Evolutionary conservation across 2,329 filamentous ascomycete species (phyloP).

Genomic region (Talaromyces sp.): DNA sequence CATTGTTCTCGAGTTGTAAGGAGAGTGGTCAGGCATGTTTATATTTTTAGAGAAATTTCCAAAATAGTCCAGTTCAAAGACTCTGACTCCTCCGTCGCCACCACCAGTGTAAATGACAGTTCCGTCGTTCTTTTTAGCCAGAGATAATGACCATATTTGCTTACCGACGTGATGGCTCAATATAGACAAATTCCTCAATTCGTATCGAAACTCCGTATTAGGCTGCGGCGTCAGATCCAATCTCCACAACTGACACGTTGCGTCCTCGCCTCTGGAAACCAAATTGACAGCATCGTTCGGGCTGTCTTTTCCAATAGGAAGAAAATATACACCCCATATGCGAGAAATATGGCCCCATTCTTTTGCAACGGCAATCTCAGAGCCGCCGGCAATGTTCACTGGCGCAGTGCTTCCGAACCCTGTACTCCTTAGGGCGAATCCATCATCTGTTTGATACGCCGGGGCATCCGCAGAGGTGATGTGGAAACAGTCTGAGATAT

Average conservation of each 20-base stretch:
- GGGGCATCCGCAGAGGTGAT: conserved; percentile 25
- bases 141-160: conserved; percentile 76
- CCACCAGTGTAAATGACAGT: conserved; percentile 66
- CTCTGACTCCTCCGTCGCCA: conserved; percentile 66
- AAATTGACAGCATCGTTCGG: conserved; percentile 43
- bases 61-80: conserved; percentile 18
- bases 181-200: conserved; percentile 44
- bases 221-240: conserved; percentile 28
- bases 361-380: conserved; percentile 57
- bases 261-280: conserved; percentile 81
- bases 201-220: conserved; percentile 15
- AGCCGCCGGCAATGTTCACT: conserved; percentile 27
- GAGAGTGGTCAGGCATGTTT: conserved; percentile 7
- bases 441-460: conserved; percentile 31
- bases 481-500: conserved; percentile 58
- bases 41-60: neutral
- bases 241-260: conserved; percentile 69
- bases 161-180: conserved; percentile 74
- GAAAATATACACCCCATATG: conserved; percentile 81
- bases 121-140: conserved; percentile 26
- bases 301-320: conserved; percentile 23
- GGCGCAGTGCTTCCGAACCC: conserved; percentile 53
- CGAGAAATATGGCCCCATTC: conserved; percentile 83
- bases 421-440: conserved; percentile 49
- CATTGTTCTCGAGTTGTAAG: conserved; percentile 11